Conservation (phyloP, 306 rosid species). For the Trifolium fragiferum region DNA sequence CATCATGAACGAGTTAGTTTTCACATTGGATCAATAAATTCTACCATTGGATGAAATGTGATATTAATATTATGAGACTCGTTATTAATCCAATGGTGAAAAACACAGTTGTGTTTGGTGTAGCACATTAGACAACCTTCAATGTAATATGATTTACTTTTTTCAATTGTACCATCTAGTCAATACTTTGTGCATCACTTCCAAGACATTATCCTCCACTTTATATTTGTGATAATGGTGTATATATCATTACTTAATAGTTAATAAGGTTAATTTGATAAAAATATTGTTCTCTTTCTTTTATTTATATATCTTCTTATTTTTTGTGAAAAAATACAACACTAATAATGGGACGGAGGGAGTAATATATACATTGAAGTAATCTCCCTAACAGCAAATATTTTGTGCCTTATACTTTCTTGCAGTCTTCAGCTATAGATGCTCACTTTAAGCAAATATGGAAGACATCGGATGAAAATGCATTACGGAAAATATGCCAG, state of each 20-base stretch:
- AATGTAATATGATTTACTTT: neutral
- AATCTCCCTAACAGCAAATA: slow-evolving; percentile 20
- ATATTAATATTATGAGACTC: too few species aligned
- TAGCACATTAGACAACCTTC: too few species aligned
- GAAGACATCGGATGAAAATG: slow-evolving; percentile 58
- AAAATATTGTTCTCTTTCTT: too few species aligned
- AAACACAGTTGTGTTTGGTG: too few species aligned
- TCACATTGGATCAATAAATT: too few species aligned
- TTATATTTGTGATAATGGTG: neutral
- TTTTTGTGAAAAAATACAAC: too few species aligned
- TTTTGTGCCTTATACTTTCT: slow-evolving; percentile 33
- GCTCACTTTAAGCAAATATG: slow-evolving; percentile 93
- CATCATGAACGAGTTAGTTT: too few species aligned
- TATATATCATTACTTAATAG: neutral
- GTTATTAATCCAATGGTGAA: too few species aligned
- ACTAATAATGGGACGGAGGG: neutral
- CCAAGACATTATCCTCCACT: neutral
- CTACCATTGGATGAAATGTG: too few species aligned
- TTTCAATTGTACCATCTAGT: neutral
- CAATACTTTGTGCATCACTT: neutral
- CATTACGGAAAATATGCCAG: slow-evolving; percentile 64
- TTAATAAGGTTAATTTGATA: neutral
- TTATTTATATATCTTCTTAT: neutral
- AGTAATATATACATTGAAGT: neutral
- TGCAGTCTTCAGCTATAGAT: slow-evolving; percentile 65